Evolutionary conservation across 108 stramenopile species (phyloP).

Genomic region (Aurantiochytrium sp.): DNA sequence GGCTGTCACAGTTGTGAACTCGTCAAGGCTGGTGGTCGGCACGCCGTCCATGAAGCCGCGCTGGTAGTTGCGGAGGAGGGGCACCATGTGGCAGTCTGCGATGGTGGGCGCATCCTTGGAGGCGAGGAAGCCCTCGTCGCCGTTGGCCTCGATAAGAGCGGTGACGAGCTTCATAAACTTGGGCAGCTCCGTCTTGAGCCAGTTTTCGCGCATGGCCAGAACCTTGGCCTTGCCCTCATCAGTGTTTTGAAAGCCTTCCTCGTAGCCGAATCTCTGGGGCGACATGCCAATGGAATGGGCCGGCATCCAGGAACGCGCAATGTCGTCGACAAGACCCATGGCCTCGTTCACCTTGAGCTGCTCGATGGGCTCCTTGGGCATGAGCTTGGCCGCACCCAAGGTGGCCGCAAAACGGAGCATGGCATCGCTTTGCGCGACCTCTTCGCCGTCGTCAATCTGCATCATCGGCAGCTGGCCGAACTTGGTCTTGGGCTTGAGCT

Average conservation of each 20-base stretch:
- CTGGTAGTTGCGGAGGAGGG: conserved; percentile 33
- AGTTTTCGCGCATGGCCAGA: conserved; percentile 45
- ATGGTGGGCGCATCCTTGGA: conserved; percentile 38
- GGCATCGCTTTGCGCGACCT: conserved; percentile 44
- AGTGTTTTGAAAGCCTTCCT: conserved; percentile 40
- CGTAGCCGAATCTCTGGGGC: conserved; percentile 51
- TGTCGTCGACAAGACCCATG: conserved; percentile 52
- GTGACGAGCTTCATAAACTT: conserved; percentile 39
- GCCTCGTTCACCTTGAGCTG: conserved; percentile 51
- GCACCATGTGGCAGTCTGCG: conserved; percentile 57
- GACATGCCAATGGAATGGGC: conserved; percentile 43
- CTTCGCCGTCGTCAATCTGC: conserved; percentile 46
- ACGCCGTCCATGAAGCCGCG: conserved; percentile 49
- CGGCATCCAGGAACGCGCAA: conserved; percentile 45
- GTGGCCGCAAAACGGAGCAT: conserved; percentile 54
- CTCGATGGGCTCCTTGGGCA: not conserved
- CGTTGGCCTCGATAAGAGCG: conserved; percentile 33
- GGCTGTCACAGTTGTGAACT: conserved; percentile 34
- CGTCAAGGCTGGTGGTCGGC: conserved; percentile 47
- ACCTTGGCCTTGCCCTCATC: conserved; percentile 46
- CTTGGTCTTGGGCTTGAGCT: conserved; percentile 55
- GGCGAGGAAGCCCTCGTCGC: conserved; percentile 23
- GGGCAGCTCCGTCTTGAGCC: conserved; percentile 46
- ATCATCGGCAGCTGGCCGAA: conserved; percentile 59
- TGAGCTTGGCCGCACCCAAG: conserved; percentile 12